These are phyloP conservation scores for Aspergillus sp. DNA, from an alignment of 2,329 filamentous ascomycete species.

Conservation along the genomic window DNA sequence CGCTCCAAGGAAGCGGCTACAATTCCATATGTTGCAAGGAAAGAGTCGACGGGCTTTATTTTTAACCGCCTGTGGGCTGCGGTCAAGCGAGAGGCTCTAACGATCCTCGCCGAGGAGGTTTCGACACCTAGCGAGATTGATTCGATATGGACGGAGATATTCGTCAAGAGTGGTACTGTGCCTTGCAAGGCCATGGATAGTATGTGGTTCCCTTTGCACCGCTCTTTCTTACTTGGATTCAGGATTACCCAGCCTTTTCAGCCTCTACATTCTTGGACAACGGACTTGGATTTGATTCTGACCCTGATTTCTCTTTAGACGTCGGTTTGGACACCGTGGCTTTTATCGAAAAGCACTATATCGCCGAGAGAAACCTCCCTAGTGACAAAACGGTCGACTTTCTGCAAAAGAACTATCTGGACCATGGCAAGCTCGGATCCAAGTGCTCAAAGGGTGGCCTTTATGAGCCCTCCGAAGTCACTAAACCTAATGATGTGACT, in stretches of 20 bases:
- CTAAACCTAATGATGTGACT: background rate
- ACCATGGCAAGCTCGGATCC: constrained; percentile 46
- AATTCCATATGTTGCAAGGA: constrained; percentile 42
- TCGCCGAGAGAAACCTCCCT: constrained; percentile 47
- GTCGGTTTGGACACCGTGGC: constrained; percentile 55
- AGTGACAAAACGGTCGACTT: constrained; percentile 43
- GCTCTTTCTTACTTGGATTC: background rate
- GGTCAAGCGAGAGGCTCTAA: constrained; percentile 52
- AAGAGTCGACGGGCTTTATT: constrained; percentile 53
- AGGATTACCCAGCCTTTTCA: too few species aligned
- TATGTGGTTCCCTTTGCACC: constrained; percentile 10
- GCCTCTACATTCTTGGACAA: background rate
- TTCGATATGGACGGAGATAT: constrained; percentile 43
- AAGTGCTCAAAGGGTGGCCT: constrained; percentile 34
- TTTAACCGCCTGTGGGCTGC: constrained; percentile 59
- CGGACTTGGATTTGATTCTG: background rate
- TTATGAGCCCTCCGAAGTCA: background rate
- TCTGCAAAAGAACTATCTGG: constrained; percentile 45
- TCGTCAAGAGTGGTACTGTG: constrained; percentile 26
- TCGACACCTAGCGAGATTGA: constrained; percentile 51
- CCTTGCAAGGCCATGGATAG: constrained; percentile 48
- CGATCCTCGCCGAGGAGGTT: constrained; percentile 51
- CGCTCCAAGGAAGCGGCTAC: constrained; percentile 41
- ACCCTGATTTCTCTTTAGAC: constrained; percentile 9
- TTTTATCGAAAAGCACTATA: constrained; percentile 54